Evolutionary conservation across 306 rosid genomes (phyloP), one percentile per base, ranked within the genome.

Genomic region (Quercus rubra): DNA sequence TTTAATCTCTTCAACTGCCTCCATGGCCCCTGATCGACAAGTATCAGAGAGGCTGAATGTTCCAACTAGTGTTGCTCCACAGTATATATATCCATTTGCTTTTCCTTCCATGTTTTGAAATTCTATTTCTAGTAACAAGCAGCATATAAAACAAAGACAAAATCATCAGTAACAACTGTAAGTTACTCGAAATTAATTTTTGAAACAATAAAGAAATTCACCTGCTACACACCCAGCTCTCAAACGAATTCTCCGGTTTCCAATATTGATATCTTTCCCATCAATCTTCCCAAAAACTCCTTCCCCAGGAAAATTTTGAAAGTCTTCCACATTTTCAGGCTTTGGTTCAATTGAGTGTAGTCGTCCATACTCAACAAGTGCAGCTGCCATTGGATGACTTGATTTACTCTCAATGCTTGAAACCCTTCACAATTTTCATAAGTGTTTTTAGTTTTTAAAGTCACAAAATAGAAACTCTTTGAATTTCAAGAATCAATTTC

Each of bases 331-430:
- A 54, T 79, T 86, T 77, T 95, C 99, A 3, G 98, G 92, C 55
- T 89, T 89, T 64, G 94, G 92, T 62, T 86, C 89, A 76, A 95
- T 77, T 2, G 88, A 91, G 30, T 81, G 87, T 23, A 87, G 89
- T 84, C 92, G 89, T 80, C 92, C 99, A 6, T 95, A 81, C 66
- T 89, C 94, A 70, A 92, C 85, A 70, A 95, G 84, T 14, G 99
- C 94, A 55, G 83, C 86, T 8, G 99, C 98, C 93, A 92, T 85
- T 70, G 99, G 99, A 88, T 95, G 99, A 59, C 99, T 92, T 58
- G 99, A 90, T 85, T 95, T 95, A 81, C 94, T 91, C 92, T 95
- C 99, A 56, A 92, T 81, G 77, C 99, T 90, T 58, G 99, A 84
- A 62, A 91, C 98, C 99, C 99, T 95, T 55, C 83, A 80, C 61